Base-by-base conservation (phyloP, 1,284 basidiomycete species). In the Mycocalia duriaeana region DNA sequence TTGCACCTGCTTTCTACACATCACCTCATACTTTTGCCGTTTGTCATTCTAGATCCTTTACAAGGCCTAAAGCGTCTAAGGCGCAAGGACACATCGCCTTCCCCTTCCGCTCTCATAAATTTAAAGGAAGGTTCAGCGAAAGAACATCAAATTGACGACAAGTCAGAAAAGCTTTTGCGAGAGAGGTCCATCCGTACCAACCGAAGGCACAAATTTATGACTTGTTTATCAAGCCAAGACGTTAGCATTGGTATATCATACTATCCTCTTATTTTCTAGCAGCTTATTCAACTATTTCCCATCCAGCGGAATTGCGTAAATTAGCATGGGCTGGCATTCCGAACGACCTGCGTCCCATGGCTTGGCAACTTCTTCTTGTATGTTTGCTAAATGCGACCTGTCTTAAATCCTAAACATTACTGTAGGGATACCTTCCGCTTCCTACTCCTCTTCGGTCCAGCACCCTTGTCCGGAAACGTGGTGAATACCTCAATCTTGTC, bases 321-420 rank as follows among this genome's bases (percentile, higher is more conserved):
- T 76, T 97, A 25, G 87, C 94, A n/a, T 99, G 95, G 95, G 88
- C 88, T 42, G 96, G 96, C 14, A 87, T 98, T 16, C 95, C 96
- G 1, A 65, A 70, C 42, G 90, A 94, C 57, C 74, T 99, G 19
- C 79, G 96, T 35, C 91, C 94, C 0, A 79, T 96, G 57, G 90
- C 89, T 11, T 99, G 96, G 96, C 93, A 93, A 61, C 74, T 98
- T 48, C 76, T 99, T 25, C 79, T 99, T 37, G 93, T 94, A 59
- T 57, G 89, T 75, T 35, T 42, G 6, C 35, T 5, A 35, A 37
- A n/a, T n/a, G n/a, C n/a, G n/a, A n/a, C n/a, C n/a, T n/a, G n/a
- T n/a, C n/a, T n/a, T n/a, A n/a, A 42, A 46, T 35, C 50, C 25
- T 43, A 45, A 44, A 25, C 7, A 41, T 19, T 45, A 42, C 25